Evolutionary conservation across 2,329 filamentous ascomycete genomes (phyloP).

Genomic region (Exophiala dermatitidis): DNA sequence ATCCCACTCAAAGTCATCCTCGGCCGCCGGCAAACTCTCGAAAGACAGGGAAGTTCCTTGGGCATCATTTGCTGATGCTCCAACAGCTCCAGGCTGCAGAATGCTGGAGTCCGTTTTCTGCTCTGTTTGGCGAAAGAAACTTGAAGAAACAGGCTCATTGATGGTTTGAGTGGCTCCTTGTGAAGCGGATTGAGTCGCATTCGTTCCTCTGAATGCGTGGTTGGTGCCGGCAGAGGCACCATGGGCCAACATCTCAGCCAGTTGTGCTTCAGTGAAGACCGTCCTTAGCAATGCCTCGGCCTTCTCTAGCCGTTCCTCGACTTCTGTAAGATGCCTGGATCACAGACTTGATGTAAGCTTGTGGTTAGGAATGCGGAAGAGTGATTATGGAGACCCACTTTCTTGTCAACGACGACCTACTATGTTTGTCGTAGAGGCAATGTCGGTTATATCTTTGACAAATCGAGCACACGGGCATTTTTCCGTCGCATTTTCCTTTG

Average conservation of each 20-base stretch:
- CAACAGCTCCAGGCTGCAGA: conserved; percentile 1
- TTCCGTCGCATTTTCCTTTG: conserved; percentile 20
- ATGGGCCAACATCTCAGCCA: conserved; percentile 19
- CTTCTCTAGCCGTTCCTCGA: conserved; percentile 21
- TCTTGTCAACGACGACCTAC: conserved; percentile 20
- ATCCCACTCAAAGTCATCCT: conserved; percentile 24
- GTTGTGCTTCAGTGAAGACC: conserved; percentile 17
- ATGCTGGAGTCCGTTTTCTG: conserved; percentile 9
- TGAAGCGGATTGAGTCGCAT: neutral
- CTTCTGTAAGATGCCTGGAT: conserved; percentile 22
- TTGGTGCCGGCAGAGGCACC: conserved; percentile 4
- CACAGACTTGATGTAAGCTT: neutral
- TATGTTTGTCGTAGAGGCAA: conserved; percentile 24
- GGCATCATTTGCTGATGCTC: neutral
- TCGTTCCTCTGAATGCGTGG: neutral
- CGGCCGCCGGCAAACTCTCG: conserved; percentile 16
- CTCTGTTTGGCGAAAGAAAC: neutral
- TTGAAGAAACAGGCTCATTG: neutral
- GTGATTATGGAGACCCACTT: conserved; percentile 8
- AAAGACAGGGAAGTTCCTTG: conserved; percentile 4
- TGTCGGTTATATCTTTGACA: conserved; percentile 24
- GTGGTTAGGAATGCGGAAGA: neutral
- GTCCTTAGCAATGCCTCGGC: conserved; percentile 18
- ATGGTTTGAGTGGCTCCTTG: neutral
- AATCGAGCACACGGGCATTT: conserved; percentile 22